Conservation (phyloP, 2,329 filamentous ascomycete species). For the Xylariaceae sp. region DNA sequence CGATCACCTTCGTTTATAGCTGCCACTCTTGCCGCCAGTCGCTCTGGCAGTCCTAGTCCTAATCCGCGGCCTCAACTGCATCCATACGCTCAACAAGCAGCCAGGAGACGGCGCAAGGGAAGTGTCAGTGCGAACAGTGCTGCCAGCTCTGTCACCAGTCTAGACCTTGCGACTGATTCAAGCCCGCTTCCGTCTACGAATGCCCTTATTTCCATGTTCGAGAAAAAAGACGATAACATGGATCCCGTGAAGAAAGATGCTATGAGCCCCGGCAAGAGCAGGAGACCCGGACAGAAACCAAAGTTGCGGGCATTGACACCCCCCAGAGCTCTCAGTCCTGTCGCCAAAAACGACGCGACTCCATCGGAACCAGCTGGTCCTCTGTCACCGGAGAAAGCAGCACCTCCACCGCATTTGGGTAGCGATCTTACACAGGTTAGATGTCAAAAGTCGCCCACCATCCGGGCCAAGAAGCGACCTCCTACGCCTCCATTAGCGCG, state of each 20-base stretch:
- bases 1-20: conserved; percentile 59
- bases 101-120: conserved; percentile 18
- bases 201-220: conserved; percentile 65
- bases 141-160: conserved; percentile 24
- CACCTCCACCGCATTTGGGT: conserved; percentile 11
- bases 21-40: conserved; percentile 57
- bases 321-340: conserved; percentile 24
- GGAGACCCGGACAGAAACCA: conserved; percentile 17
- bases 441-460: not conserved
- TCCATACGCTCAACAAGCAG: conserved; percentile 17
- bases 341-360: conserved; percentile 16
- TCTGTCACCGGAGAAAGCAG: conserved; percentile 14
- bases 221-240: conserved; percentile 38
- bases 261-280: conserved; percentile 26
- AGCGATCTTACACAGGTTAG: conserved; percentile 2
- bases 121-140: conserved; percentile 28
- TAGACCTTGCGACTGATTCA: conserved; percentile 44
- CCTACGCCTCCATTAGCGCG: conserved; percentile 23
- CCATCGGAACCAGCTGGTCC: conserved; percentile 19
- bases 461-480: conserved; percentile 13
- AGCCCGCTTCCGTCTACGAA: conserved; percentile 58
- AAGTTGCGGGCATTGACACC: conserved; percentile 28
- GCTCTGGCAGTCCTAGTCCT: conserved; percentile 50
- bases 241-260: conserved; percentile 23
- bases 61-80: conserved; percentile 27